Percentiles rank a stretch among this genome's conserved stretches.
phyloP scores from a whole-genome alignment of 352 stramenopile species.

The Saprolegnia diclina region DNA sequence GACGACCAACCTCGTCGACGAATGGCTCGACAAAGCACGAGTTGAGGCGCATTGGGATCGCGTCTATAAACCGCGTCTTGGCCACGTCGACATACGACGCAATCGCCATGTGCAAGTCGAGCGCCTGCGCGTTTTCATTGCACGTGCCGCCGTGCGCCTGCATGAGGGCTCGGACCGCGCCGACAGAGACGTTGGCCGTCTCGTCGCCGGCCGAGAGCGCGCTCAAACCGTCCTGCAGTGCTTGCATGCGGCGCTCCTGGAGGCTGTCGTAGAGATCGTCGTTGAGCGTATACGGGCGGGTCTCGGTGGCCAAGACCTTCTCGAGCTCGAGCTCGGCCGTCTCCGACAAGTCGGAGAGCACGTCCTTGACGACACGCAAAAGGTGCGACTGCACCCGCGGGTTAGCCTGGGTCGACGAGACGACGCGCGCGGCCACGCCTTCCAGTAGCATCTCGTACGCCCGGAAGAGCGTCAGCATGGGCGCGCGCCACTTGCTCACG shows the following conservation, averaged over 20 bases:
- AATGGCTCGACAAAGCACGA: neutral
- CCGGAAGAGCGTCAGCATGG: neutral
- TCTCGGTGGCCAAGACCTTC: neutral
- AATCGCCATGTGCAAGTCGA: constrained; percentile 39
- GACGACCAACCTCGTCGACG: neutral
- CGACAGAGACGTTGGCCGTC: neutral
- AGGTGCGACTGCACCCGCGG: neutral
- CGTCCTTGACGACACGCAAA: neutral
- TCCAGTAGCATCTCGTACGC: neutral
- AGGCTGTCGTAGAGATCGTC: neutral
- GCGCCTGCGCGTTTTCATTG: constrained; percentile 11
- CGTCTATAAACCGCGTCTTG: constrained; percentile 34
- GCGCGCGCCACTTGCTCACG: constrained; percentile 8
- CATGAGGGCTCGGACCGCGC: neutral
- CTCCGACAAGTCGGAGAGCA: neutral
- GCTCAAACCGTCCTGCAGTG: neutral
- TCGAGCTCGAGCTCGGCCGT: neutral
- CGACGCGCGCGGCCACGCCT: neutral
- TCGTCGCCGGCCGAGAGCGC: neutral
- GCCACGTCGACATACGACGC: constrained; percentile 37
- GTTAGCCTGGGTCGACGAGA: neutral
- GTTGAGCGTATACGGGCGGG: constrained; percentile 9
- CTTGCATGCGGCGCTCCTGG: neutral
- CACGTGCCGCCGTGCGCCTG: neutral
- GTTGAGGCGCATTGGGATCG: constrained; percentile 41